Evolutionary conservation across 176 grass and related monocot genomes (phyloP).

Genomic region (Musa schizocarpa): DNA sequence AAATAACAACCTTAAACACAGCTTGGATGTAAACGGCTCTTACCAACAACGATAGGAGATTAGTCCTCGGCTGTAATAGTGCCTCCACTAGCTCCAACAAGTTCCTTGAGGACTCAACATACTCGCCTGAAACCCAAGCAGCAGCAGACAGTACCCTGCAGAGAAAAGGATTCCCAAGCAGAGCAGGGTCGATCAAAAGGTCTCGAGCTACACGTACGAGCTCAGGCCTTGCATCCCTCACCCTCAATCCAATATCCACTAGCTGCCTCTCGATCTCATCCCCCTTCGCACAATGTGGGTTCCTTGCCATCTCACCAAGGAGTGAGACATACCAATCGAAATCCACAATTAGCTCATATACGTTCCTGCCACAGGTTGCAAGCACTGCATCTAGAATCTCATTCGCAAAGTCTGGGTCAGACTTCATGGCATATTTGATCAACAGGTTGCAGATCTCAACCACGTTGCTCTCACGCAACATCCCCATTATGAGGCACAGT

Average conservation of each 20-base stretch:
- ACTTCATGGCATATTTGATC: slow-evolving; percentile 51
- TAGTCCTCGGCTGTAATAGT: slow-evolving; percentile 77
- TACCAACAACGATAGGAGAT: slow-evolving; percentile 44
- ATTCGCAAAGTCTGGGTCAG: slow-evolving; percentile 65
- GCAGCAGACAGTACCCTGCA: slow-evolving; percentile 64
- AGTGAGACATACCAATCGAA: slow-evolving; percentile 88
- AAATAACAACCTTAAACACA: slow-evolving; percentile 56
- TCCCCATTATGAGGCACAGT: slow-evolving; percentile 56
- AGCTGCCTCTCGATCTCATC: slow-evolving; percentile 76
- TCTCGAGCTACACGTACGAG: slow-evolving; percentile 53
- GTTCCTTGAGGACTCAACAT: slow-evolving; percentile 58
- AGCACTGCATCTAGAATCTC: slow-evolving; percentile 71
- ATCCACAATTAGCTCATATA: slow-evolving; percentile 75
- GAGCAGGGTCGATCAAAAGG: slow-evolving; percentile 76
- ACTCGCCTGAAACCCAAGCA: slow-evolving; percentile 81
- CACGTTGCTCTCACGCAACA: slow-evolving; percentile 40
- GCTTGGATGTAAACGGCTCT: slow-evolving; percentile 79
- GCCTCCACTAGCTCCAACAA: slow-evolving; percentile 79
- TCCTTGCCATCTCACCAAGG: slow-evolving; percentile 61
- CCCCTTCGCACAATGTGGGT: slow-evolving; percentile 52
- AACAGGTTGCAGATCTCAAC: slow-evolving; percentile 50
- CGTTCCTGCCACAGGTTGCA: slow-evolving; percentile 41
- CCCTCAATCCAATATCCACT: slow-evolving; percentile 80
- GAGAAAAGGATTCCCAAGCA: slow-evolving; percentile 69
- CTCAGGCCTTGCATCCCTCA: slow-evolving; percentile 66